phyloP scores from a whole-genome alignment of 2,329 filamentous ascomycete genomes.

The Microcera coccophila region DNA sequence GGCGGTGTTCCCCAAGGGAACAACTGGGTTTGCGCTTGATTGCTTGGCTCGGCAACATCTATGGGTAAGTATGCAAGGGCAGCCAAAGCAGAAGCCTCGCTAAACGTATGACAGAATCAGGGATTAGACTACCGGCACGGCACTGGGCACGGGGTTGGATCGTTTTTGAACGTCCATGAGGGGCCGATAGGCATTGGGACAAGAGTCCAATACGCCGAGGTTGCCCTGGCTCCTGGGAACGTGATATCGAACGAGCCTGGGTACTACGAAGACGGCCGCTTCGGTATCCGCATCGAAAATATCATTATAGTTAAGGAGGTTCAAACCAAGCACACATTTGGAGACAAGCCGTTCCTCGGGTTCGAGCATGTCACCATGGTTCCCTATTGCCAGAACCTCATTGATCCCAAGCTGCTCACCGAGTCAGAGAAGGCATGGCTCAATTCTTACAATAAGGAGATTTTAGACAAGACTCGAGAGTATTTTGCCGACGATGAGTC shows the following conservation, averaged over 20 bases:
- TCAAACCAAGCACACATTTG: conserved; percentile 82
- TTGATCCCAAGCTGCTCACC: conserved; percentile 70
- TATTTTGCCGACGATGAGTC: conserved; percentile 71
- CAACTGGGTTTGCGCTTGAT: conserved; percentile 89
- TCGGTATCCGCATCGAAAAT: conserved; percentile 96
- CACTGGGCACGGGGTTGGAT: conserved; percentile 93
- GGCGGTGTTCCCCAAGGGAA: conserved; percentile 89
- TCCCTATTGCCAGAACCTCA: conserved; percentile 85
- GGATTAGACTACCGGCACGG: conserved; percentile 95
- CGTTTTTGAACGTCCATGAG: conserved; percentile 94
- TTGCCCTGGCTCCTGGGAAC: conserved; percentile 84
- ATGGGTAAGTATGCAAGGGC: conserved; percentile 58
- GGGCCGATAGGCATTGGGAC: conserved; percentile 96
- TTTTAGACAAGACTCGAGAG: conserved; percentile 73
- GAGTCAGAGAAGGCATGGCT: conserved; percentile 77
- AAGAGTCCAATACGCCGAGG: conserved; percentile 84
- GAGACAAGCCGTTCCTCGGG: conserved; percentile 88
- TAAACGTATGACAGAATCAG: conserved; percentile 39
- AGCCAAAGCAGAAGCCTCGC: not conserved
- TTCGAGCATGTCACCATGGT: conserved; percentile 99
- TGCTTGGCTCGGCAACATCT: conserved; percentile 83
- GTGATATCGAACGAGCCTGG: conserved; percentile 95
- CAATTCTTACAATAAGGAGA: conserved; percentile 77
- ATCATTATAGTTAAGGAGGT: conserved; percentile 86
- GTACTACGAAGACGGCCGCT: conserved; percentile 93